These are phyloP conservation scores for Tolypocladium ophioglossoides DNA, from an alignment of 2,329 filamentous ascomycete genomes.

Conservation along the genomic window DNA sequence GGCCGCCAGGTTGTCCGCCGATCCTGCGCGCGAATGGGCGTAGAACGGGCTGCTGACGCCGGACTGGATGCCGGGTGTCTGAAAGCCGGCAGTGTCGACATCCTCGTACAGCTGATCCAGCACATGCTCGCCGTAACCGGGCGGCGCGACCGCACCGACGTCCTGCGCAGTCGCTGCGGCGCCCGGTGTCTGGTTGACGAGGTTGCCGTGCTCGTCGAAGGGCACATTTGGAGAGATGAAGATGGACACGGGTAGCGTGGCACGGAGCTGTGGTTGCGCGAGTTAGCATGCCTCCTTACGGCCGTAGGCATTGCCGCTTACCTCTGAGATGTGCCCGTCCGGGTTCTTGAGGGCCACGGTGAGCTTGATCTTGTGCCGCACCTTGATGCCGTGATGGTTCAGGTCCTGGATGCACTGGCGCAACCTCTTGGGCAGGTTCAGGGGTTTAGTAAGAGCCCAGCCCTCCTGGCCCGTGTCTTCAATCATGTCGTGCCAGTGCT, in stretches of 20 bases:
- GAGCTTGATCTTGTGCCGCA: constrained; percentile 86
- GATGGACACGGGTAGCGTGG: constrained; percentile 80
- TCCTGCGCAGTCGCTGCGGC: constrained; percentile 37
- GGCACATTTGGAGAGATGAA: constrained; percentile 94
- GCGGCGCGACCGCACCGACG: constrained; percentile 64
- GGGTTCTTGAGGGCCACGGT: constrained; percentile 88
- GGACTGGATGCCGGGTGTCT: constrained; percentile 60
- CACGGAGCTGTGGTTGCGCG: constrained; percentile 51
- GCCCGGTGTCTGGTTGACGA: constrained; percentile 52
- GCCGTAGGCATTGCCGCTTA: constrained; percentile 23
- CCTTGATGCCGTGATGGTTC: constrained; percentile 79
- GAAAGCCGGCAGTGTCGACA: constrained; percentile 70
- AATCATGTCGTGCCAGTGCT: constrained; percentile 60
- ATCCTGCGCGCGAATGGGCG: constrained; percentile 61
- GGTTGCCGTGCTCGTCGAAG: constrained; percentile 75
- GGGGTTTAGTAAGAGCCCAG: constrained; percentile 48
- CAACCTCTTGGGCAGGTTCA: constrained; percentile 70
- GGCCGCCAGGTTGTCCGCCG: constrained; percentile 66
- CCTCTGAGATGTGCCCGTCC: constrained; percentile 87
- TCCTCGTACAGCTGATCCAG: constrained; percentile 88
- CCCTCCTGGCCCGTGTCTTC: constrained; percentile 57
- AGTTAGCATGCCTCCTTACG: background rate
- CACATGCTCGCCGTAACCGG: constrained; percentile 81
- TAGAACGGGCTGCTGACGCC: constrained; percentile 75
- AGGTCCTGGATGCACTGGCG: constrained; percentile 82